phyloP scores from a whole-genome alignment of 2,329 filamentous ascomycete species.

The Aureobasidium sp. region DNA sequence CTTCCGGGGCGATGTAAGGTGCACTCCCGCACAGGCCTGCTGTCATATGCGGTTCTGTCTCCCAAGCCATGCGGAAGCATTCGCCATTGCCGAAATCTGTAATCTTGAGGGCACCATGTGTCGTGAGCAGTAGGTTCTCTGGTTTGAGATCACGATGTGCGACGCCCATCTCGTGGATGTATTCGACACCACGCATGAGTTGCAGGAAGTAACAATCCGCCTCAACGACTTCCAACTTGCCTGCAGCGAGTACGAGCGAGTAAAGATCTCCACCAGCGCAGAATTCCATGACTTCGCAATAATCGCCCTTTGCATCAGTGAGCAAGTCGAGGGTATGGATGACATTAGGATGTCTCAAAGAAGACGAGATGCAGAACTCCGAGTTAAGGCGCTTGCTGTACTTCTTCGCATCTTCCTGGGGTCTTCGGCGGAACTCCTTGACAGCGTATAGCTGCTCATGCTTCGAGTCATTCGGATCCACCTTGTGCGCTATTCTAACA shows the following conservation, averaged over 20 bases:
- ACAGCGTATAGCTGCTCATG: slow-evolving; percentile 90
- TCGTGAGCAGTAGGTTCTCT: slow-evolving; percentile 90
- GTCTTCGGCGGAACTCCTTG: slow-evolving; percentile 92
- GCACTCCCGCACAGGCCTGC: slow-evolving; percentile 93
- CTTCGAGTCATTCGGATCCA: slow-evolving; percentile 67
- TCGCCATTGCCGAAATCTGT: slow-evolving; percentile 98
- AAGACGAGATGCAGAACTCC: slow-evolving; percentile 97
- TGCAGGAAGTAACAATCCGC: slow-evolving; percentile 99
- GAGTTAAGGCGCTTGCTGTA: slow-evolving; percentile 96
- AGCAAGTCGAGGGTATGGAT: slow-evolving; percentile 95
- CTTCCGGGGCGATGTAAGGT: slow-evolving; percentile 94
- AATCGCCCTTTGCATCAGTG: slow-evolving; percentile 93
- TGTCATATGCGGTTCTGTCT: slow-evolving; percentile 97
- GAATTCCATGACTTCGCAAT: slow-evolving; percentile 99
- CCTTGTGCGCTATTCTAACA: slow-evolving; percentile 95
- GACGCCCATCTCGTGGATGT: slow-evolving; percentile 99
- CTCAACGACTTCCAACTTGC: slow-evolving; percentile 84
- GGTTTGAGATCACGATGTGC: slow-evolving; percentile 95
- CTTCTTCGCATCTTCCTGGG: slow-evolving; percentile 91
- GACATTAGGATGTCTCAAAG: slow-evolving; percentile 91
- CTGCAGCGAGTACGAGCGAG: slow-evolving; percentile 81
- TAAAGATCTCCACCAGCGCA: slow-evolving; percentile 95
- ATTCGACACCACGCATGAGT: slow-evolving; percentile 97
- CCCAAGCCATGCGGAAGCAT: slow-evolving; percentile 99
- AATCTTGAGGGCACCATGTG: slow-evolving; percentile 88